Evolutionary conservation across 768 basidiomycete genomes (phyloP).

Genomic region (Lepiota subincarnata): DNA sequence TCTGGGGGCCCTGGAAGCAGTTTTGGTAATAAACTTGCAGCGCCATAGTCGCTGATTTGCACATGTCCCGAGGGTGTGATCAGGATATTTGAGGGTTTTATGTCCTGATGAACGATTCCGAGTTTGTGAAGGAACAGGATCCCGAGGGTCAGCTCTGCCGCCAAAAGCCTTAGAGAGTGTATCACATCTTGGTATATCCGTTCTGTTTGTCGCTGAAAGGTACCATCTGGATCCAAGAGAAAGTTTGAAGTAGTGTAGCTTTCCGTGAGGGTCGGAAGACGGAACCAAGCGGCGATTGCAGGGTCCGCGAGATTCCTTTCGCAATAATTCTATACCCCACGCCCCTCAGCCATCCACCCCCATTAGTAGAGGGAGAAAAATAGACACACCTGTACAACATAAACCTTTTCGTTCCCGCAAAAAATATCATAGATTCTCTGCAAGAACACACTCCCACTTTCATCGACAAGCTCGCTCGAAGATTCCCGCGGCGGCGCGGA

Average conservation of each 20-base stretch:
- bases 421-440: slow-evolving; percentile 2
- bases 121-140: slow-evolving; percentile 45
- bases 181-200: neutral
- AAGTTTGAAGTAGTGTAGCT: neutral
- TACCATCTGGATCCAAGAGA: slow-evolving; percentile 6
- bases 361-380: neutral
- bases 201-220: neutral
- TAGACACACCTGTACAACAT: neutral
- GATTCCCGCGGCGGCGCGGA: neutral
- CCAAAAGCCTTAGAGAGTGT: slow-evolving; percentile 23
- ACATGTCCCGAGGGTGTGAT: slow-evolving; percentile 42
- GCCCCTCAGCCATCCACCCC: neutral
- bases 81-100: slow-evolving; percentile 65
- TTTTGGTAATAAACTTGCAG: slow-evolving; percentile 33
- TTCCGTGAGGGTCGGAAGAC: neutral
- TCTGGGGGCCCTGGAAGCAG: neutral
- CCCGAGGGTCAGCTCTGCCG: slow-evolving; percentile 30
- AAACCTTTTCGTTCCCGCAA: neutral
- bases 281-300: neutral
- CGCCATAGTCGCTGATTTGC: slow-evolving; percentile 63
- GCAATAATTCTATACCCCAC: neutral
- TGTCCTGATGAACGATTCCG: slow-evolving; percentile 66
- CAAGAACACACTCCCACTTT: neutral
- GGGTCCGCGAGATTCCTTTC: neutral
- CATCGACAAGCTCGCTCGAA: neutral